These are phyloP conservation scores for Bipolaris bicolor DNA, from an alignment of 2,329 filamentous ascomycete species.

Conservation along the genomic window DNA sequence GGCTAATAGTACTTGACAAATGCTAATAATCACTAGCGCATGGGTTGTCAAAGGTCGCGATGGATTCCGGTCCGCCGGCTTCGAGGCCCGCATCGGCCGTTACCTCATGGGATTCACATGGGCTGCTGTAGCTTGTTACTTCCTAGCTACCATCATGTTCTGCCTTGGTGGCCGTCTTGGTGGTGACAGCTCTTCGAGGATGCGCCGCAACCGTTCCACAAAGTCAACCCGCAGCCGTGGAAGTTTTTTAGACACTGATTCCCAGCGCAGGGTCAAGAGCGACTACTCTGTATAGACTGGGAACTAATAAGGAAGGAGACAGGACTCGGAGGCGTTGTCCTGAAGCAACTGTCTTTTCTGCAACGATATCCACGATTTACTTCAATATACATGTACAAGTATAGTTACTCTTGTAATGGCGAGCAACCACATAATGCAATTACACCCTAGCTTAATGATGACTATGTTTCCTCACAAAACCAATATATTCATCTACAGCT, in stretches of 20 bases:
- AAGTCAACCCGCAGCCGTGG: conserved; percentile 52
- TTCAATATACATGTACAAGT: conserved; percentile 11
- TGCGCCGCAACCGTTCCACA: conserved; percentile 57
- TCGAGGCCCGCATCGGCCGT: conserved; percentile 65
- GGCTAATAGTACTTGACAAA: conserved; percentile 5
- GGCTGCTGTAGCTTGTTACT: conserved; percentile 70
- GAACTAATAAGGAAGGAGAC: background rate
- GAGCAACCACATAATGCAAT: conserved; percentile 2
- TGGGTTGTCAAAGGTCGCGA: conserved; percentile 74
- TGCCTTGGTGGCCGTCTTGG: conserved; percentile 64
- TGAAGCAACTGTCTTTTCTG: background rate
- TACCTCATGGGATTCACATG: conserved; percentile 81
- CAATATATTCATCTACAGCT: background rate
- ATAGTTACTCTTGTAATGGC: conserved; percentile 3
- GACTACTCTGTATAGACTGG: conserved; percentile 15
- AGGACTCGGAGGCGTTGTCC: background rate
- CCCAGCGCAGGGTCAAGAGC: conserved; percentile 46
- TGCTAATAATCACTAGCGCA: conserved; percentile 52
- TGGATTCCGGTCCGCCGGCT: conserved; percentile 63
- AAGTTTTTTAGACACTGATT: conserved; percentile 62
- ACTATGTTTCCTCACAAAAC: background rate
- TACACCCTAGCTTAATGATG: background rate
- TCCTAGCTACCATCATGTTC: conserved; percentile 72
- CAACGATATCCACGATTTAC: conserved; percentile 32
- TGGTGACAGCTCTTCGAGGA: conserved; percentile 49